phyloP scores from a whole-genome alignment of 1,284 basidiomycete genomes.

The Tilletia caries region DNA sequence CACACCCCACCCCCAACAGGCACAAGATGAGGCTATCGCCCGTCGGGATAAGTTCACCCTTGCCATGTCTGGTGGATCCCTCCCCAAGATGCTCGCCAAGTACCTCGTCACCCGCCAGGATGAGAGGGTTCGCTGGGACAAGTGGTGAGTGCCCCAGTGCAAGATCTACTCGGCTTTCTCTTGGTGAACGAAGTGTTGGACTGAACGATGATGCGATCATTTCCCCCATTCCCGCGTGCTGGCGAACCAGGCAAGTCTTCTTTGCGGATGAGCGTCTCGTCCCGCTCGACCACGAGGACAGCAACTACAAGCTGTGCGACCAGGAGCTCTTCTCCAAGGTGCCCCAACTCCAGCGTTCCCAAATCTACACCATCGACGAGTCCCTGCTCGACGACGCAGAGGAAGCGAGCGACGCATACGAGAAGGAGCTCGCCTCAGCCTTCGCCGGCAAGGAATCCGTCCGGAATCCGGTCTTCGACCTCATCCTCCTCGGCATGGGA shows the following conservation, averaged over 20 bases:
- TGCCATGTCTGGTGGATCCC: conserved; percentile 87
- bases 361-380: conserved; percentile 83
- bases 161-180: too few relatives aligned
- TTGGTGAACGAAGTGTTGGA: too few relatives aligned
- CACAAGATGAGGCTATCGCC: conserved; percentile 82
- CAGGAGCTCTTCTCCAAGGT: conserved; percentile 78
- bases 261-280: conserved; percentile 97
- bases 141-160: conserved; percentile 69
- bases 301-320: conserved; percentile 78
- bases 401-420: conserved; percentile 86
- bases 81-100: conserved; percentile 76
- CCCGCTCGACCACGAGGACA: conserved; percentile 84
- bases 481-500: conserved; percentile 54
- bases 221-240: too few relatives aligned
- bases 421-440: conserved; percentile 80
- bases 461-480: conserved; percentile 52
- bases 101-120: conserved; percentile 66
- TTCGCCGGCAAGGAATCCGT: conserved; percentile 60
- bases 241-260: conserved; percentile 94
- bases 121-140: conserved; percentile 79
- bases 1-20: too few relatives aligned
- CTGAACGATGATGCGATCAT: too few relatives aligned
- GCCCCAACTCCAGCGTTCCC: conserved; percentile 61
- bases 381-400: conserved; percentile 65
- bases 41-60: conserved; percentile 85